phyloP scores from a whole-genome alignment of 2,329 filamentous ascomycete genomes.

The Simplicillium aogashimaense region DNA sequence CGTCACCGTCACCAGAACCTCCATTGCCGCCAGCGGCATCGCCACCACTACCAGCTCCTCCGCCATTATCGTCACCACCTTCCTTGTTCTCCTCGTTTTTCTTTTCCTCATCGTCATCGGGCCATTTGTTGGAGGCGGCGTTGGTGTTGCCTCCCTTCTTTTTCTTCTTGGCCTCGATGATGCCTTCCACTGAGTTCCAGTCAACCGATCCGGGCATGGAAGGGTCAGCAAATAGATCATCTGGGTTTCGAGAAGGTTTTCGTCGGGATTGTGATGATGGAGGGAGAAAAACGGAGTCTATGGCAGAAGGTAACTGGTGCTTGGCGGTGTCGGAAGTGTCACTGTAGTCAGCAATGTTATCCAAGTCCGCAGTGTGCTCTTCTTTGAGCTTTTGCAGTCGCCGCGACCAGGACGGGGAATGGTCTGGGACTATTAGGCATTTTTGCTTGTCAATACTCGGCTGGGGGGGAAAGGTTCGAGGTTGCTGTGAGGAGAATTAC shows the following conservation, averaged over 20 bases:
- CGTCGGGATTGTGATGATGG: not conserved
- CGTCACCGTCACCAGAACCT: constrained; percentile 24
- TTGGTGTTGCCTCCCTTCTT: constrained; percentile 3
- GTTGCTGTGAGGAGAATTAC: too few relatives aligned
- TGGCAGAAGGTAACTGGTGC: not conserved
- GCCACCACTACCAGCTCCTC: constrained; percentile 10
- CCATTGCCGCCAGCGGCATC: constrained; percentile 10
- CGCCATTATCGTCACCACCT: constrained; percentile 9
- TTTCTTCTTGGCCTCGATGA: constrained; percentile 13
- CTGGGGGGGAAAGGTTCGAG: too few relatives aligned
- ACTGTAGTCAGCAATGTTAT: not conserved
- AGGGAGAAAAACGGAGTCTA: not conserved
- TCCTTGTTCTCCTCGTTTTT: constrained; percentile 2
- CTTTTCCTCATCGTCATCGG: constrained; percentile 7
- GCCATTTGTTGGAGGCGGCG: constrained; percentile 3
- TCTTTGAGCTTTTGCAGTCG: constrained; percentile 3
- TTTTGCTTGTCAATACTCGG: not conserved
- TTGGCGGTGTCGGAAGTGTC: not conserved
- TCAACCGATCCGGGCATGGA: constrained; percentile 13
- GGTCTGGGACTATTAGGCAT: constrained; percentile 3
- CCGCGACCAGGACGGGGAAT: constrained; percentile 4
- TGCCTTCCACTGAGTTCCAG: constrained; percentile 10
- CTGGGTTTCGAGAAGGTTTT: not conserved
- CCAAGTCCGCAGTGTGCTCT: not conserved
- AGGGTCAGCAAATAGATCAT: constrained; percentile 11